Base-by-base conservation (phyloP, 2,329 filamentous ascomycete genomes). In the Berkeleyomyces rouxiae region DNA sequence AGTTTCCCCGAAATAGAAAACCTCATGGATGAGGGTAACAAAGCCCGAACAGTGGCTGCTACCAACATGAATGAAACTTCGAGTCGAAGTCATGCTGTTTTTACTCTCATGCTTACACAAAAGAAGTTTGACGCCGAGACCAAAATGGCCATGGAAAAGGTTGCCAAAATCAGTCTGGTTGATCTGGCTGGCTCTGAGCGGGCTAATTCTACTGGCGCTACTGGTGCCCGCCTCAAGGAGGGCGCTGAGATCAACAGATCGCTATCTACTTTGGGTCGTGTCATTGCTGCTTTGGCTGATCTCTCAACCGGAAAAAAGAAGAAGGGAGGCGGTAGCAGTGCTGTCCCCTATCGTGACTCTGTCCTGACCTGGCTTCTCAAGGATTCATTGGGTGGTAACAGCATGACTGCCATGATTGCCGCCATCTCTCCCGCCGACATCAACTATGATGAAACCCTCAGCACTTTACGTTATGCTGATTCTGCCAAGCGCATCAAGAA, bases 31-130 rank as follows among this genome's bases (percentile, higher is more conserved):
- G 92, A 97, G 75, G 93, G 93, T 70, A 99, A 99, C 78, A 99
- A 99, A 75, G 93, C 93, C 42, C 82, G 93, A 78, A 99, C 93
- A 0, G 93, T 99, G 46, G 93, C 93, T 2, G 93, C 93, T 6
- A 99, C 93, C 46, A 99, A 97, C 80, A 99, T 99, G 93, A 99
- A 99, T 78, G 93, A 97, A 74, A 99, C 95, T 0, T 96, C 90
- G 65, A 96, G 90, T 81, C 86, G 93, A 78, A 97, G 92, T 72
- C 93, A 99, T 74, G 93, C 93, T 47, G 95, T 99, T 60, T 99
- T 99, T 72, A 99, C 95, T 23, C 78, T 99, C 61, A 97, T 92
- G 70, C 78, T 99, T 57, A 96, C 90, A 0, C 93, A 99, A 73
- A 97, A 96, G 73, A 85, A 88, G 65, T 87, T 87, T 71, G 93